Evolutionary conservation across 768 basidiomycete genomes (phyloP), one percentile per base, ranked within the genome.

Genomic region (Boletus speciosus): DNA sequence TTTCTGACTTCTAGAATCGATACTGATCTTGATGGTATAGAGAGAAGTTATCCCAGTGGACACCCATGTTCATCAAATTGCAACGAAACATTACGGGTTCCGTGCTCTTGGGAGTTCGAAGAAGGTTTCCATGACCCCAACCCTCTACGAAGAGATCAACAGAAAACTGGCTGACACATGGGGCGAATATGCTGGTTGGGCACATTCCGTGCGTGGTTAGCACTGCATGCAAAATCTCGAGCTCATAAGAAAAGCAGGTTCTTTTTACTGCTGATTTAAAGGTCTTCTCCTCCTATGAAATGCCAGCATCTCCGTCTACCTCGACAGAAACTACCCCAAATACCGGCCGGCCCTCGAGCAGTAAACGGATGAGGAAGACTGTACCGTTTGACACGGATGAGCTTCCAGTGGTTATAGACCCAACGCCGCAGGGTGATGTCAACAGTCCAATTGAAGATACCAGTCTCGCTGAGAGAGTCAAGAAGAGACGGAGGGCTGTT

Each of bases 41-140:
- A 78, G 74, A 62, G 88, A 92, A 59, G 85, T 94, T 15, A 81
- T 98, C 9, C 97, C 97, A 4, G 90, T 99, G 49, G 97, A 99
- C 66, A 97, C 95, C 0, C 97, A 99, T 66, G 90, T 99, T 29
- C 77, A 88, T 58, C 93, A 96, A 65, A 94, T 98, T 49, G 90
- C 91, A 9, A 72, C 78, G 23, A 92, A 88, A 65, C 76, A 90
- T 62, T 91, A 93, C 61, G 86, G 85, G 1, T 63, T 91, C 11
- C 82, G 81, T 60, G 74, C 77, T 6, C 62, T 73, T 0, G 64
- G 67, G 31, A 47, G 52, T 7, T 61, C 61, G 2, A 74, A 73
- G 42, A 88, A 88, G 64, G 65, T 76, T 3, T 73, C 71, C 34
- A 88, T 95, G 85, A 86, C 84, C 0, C 84, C 89, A 0, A 85